phyloP scores from a whole-genome alignment of 2,329 filamentous ascomycete genomes.

The Colletotrichum higginsianum region DNA sequence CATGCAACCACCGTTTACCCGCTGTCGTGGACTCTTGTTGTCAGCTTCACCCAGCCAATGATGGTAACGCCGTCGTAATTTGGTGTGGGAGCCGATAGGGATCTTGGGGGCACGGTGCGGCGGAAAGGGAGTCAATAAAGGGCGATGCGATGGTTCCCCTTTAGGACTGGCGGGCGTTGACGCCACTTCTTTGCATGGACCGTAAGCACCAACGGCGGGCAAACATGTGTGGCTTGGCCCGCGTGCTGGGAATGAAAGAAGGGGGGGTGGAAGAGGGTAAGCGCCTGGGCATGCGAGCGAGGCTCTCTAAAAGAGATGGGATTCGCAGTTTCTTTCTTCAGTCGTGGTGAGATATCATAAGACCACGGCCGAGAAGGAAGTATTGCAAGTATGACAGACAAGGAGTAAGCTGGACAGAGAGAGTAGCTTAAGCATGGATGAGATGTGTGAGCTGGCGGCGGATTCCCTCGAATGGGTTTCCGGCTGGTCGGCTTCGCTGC shows the following conservation, averaged over 20 bases:
- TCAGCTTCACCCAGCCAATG: neutral
- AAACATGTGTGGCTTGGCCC: neutral
- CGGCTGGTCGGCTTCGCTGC: neutral
- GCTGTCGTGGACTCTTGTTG: neutral
- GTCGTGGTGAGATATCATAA: neutral
- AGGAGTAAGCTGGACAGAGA: too few relatives aligned
- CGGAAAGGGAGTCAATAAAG: neutral
- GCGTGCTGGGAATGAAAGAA: neutral
- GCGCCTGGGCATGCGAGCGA: neutral
- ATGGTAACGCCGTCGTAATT: neutral
- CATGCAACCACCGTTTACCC: too few relatives aligned
- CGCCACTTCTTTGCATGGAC: neutral
- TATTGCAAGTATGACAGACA: neutral
- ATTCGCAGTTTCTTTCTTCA: neutral
- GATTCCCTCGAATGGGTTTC: slow-evolving; percentile 18
- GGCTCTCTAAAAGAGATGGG: neutral
- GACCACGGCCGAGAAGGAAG: neutral
- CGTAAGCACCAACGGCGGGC: neutral
- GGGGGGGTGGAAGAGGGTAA: too few relatives aligned
- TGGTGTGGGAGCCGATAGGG: slow-evolving; percentile 7
- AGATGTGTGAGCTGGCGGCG: slow-evolving; percentile 13
- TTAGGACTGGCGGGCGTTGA: neutral
- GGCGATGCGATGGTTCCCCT: neutral
- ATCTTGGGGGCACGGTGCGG: neutral
- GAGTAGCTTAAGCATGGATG: slow-evolving; percentile 5